Evolutionary conservation across 176 grass and related monocot species (phyloP).

Genomic region (Juncus effusus): DNA sequence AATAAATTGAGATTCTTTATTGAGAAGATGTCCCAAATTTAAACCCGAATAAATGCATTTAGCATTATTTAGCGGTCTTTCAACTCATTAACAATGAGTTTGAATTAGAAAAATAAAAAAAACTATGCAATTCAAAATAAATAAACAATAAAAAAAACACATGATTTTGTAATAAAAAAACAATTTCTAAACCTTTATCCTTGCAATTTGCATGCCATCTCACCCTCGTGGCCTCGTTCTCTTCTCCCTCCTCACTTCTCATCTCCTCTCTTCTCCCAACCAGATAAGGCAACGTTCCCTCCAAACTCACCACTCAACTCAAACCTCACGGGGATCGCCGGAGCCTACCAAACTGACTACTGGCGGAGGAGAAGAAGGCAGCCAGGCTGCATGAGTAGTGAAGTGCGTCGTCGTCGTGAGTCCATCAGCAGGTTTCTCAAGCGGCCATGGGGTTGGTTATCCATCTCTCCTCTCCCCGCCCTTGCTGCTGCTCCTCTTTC

Average conservation of each 20-base stretch:
- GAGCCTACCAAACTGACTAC: background rate
- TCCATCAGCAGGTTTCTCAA: constrained; percentile 30
- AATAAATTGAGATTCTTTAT: no score
- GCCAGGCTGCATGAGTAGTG: constrained; percentile 62
- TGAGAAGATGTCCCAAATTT: no score
- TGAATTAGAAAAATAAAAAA: no score
- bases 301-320: background rate
- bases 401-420: constrained; percentile 31
- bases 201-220: no score
- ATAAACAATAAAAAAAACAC: no score
- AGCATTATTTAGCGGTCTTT: no score
- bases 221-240: background rate
- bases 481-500: background rate
- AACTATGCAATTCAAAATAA: no score
- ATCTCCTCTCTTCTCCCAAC: constrained; percentile 19
- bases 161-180: no score
- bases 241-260: background rate
- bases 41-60: no score
- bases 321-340: background rate
- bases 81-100: no score
- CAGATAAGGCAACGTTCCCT: constrained; percentile 40
- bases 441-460: constrained; percentile 38
- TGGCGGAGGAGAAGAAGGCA: background rate
- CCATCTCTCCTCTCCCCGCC: constrained; percentile 27
- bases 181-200: no score